Conservation (phyloP, 1,139 yeast genomes). For the Geotrichum cucujoidarum region DNA sequence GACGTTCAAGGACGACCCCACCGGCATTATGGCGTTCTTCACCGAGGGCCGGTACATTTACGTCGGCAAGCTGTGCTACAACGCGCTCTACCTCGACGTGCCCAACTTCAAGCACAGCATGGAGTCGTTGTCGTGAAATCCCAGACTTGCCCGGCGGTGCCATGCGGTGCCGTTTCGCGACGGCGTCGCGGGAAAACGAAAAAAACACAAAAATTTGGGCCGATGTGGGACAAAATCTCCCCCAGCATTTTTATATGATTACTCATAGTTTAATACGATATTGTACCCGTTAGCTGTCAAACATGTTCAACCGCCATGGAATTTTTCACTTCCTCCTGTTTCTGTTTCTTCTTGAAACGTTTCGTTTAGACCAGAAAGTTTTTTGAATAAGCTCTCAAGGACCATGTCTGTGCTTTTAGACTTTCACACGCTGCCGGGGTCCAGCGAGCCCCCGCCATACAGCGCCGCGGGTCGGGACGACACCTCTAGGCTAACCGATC, state of each 20-base stretch:
- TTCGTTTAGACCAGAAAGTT: too few relatives aligned
- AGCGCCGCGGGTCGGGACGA: not conserved
- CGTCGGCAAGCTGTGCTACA: slow-evolving; percentile 10
- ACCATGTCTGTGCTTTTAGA: slow-evolving; percentile 8
- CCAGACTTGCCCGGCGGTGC: not conserved
- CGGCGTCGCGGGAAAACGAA: too few relatives aligned
- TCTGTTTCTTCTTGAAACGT: too few relatives aligned
- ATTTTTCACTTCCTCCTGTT: too few relatives aligned
- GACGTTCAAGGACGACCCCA: not conserved
- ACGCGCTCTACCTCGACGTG: slow-evolving; percentile 10
- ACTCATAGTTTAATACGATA: too few relatives aligned
- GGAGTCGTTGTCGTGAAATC: not conserved
- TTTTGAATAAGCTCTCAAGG: too few relatives aligned
- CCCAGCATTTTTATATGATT: too few relatives aligned
- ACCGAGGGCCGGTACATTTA: slow-evolving; percentile 13
- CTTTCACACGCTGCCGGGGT: not conserved
- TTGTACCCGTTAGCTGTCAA: too few relatives aligned
- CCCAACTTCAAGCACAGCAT: slow-evolving; percentile 9
- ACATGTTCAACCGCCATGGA: too few relatives aligned
- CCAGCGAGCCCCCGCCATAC: slow-evolving; percentile 13
- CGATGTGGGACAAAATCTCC: too few relatives aligned
- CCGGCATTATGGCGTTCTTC: slow-evolving; percentile 5
- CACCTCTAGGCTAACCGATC: not conserved
- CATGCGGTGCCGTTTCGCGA: too few relatives aligned
- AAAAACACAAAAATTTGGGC: too few relatives aligned